These are phyloP conservation scores for Holtermannia corniformis DNA, from an alignment of 768 basidiomycete genomes.

Conservation along the genomic window DNA sequence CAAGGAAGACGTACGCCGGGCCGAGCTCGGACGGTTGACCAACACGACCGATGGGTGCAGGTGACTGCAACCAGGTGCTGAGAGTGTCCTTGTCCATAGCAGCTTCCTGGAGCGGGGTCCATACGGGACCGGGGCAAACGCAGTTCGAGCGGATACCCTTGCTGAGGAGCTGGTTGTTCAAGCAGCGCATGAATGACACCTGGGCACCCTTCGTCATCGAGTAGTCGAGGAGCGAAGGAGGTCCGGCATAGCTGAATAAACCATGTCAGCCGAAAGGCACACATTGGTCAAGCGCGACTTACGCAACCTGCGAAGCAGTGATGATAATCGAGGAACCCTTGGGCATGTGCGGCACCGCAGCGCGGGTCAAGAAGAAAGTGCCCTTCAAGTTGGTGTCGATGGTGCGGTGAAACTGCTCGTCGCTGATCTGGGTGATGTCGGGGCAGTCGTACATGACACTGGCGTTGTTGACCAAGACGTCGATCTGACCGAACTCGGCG, in stretches of 20 bases:
- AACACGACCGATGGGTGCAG: slow-evolving; percentile 42
- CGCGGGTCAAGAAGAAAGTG: slow-evolving; percentile 53
- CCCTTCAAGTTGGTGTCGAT: slow-evolving; percentile 54
- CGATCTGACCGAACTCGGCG: slow-evolving; percentile 42
- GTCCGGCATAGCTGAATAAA: slow-evolving; percentile 39
- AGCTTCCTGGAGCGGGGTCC: slow-evolving; percentile 40
- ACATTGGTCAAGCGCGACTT: background rate
- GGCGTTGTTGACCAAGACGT: slow-evolving; percentile 57
- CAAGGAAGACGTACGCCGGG: slow-evolving; percentile 53
- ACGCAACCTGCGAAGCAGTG: slow-evolving; percentile 47
- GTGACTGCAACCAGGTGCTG: slow-evolving; percentile 7
- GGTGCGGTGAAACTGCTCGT: slow-evolving; percentile 48
- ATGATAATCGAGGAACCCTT: slow-evolving; percentile 56
- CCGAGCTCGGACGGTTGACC: slow-evolving; percentile 52
- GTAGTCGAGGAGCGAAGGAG: slow-evolving; percentile 46
- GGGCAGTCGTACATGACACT: slow-evolving; percentile 47
- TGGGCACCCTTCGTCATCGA: slow-evolving; percentile 53
- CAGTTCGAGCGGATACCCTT: slow-evolving; percentile 44
- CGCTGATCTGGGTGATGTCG: slow-evolving; percentile 39
- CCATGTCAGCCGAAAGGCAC: background rate
- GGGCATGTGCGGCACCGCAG: slow-evolving; percentile 52
- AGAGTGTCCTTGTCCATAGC: slow-evolving; percentile 32
- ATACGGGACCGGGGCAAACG: slow-evolving; percentile 36
- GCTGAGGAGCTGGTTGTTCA: slow-evolving; percentile 49
- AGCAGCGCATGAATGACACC: slow-evolving; percentile 46